Evolutionary conservation across 768 basidiomycete species (phyloP).

Genomic region (Boletus insuetus): DNA sequence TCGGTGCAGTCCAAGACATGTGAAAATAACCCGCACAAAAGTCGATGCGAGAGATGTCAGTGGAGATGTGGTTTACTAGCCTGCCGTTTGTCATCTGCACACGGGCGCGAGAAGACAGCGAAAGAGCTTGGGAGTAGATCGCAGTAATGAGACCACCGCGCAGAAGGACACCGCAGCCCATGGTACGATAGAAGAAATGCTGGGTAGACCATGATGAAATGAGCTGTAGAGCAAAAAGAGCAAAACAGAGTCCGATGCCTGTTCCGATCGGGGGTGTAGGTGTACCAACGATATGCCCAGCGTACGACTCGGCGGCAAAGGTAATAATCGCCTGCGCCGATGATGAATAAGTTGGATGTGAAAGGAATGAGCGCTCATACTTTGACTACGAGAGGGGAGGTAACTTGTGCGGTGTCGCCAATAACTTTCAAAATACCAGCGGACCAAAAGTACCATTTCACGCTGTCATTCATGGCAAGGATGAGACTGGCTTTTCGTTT

Average conservation of each 20-base stretch:
- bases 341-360: background rate
- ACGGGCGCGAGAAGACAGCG: constrained; percentile 74
- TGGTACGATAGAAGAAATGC: constrained; percentile 80
- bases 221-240: constrained; percentile 65
- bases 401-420: constrained; percentile 71
- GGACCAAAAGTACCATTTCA: constrained; percentile 78
- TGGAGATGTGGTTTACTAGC: constrained; percentile 91
- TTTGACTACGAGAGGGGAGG: constrained; percentile 76
- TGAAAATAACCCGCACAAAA: constrained; percentile 82
- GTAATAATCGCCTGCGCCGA: constrained; percentile 57
- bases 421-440: constrained; percentile 56
- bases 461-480: constrained; percentile 71
- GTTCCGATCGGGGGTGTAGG: constrained; percentile 42
- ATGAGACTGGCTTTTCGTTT: constrained; percentile 60
- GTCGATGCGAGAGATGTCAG: constrained; percentile 88
- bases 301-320: constrained; percentile 64
- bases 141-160: constrained; percentile 86
- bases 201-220: constrained; percentile 65
- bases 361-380: constrained; percentile 34
- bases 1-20: constrained; percentile 73
- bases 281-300: constrained; percentile 39
- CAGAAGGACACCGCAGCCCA: constrained; percentile 73
- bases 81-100: constrained; percentile 82
- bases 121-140: constrained; percentile 76
- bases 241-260: constrained; percentile 76